A percentile compares a stretch with the other conserved stretches of the same genome.
Evolutionary conservation across 176 grass and related monocot species (phyloP).

Genomic region (Alopecurus myosuroides): DNA sequence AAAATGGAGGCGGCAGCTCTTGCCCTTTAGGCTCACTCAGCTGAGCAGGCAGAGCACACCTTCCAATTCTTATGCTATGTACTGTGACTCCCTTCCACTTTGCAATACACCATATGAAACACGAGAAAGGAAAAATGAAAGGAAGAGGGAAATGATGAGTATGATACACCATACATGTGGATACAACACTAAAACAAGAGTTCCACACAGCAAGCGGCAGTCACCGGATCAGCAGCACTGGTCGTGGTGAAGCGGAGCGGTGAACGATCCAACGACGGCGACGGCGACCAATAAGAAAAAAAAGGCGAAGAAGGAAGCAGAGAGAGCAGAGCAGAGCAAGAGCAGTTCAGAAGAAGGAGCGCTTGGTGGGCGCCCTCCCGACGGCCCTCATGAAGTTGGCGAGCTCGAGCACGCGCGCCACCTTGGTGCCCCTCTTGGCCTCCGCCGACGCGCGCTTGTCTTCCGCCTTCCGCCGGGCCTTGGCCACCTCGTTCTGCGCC

Average conservation of each 20-base stretch:
- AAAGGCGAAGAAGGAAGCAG: background rate
- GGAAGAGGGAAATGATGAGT: background rate
- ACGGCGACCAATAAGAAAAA: background rate
- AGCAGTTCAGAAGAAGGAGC: conserved; percentile 70
- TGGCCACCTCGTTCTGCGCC: conserved; percentile 96
- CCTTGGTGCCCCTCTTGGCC: conserved; percentile 89
- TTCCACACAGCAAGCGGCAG: conserved; percentile 42
- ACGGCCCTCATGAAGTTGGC: conserved; percentile 90
- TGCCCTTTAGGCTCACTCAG: background rate
- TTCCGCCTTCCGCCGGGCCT: conserved; percentile 68
- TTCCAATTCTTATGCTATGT: conserved; percentile 22
- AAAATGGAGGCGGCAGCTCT: conserved; percentile 36
- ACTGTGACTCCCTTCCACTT: conserved; percentile 9
- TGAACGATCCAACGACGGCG: conserved; percentile 28
- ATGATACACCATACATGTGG: conserved; percentile 41
- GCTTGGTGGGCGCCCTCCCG: conserved; percentile 81
- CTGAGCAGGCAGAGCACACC: conserved; percentile 15
- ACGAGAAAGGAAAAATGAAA: background rate
- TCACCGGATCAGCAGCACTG: conserved; percentile 8
- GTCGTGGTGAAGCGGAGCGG: conserved; percentile 34
- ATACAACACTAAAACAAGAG: conserved; percentile 62
- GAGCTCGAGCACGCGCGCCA: conserved; percentile 80
- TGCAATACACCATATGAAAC: conserved; percentile 39
- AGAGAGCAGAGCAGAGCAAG: too few species aligned
- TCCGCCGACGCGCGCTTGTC: conserved; percentile 95